Evolutionary conservation across 495 filamentous ascomycete species (phyloP).

Genomic region (Penicillium coprophilum): DNA sequence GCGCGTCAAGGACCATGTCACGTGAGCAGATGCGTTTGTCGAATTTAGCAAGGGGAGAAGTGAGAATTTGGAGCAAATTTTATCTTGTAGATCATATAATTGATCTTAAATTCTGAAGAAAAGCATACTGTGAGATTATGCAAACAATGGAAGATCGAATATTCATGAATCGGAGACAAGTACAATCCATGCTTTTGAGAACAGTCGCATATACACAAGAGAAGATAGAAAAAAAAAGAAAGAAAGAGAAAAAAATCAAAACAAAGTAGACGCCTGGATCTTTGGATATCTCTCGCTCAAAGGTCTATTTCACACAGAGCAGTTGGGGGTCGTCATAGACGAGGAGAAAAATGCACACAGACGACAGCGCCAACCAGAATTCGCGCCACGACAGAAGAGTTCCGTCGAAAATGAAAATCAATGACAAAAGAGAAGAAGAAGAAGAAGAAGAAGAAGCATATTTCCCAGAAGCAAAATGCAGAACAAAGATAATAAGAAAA

Average conservation of each 20-base stretch:
- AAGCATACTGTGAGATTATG: conserved; percentile 1
- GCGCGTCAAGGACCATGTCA: conserved; percentile 42
- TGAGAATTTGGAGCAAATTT: conserved; percentile 18
- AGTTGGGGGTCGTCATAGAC: conserved; percentile 31
- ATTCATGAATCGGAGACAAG: conserved; percentile 10
- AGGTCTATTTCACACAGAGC: conserved; percentile 46
- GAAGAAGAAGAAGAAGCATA: conserved; percentile 18
- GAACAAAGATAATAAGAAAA: conserved; percentile 16
- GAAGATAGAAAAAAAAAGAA: conserved; percentile 19
- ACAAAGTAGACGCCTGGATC: conserved; percentile 34
- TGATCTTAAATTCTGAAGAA: background rate
- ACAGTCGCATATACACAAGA: conserved; percentile 11
- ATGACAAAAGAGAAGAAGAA: too few relatives aligned
- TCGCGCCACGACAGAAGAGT: conserved; percentile 34
- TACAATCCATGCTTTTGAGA: conserved; percentile 13
- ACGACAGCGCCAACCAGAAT: conserved; percentile 44
- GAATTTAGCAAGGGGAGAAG: background rate
- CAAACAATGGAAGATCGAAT: conserved; percentile 2
- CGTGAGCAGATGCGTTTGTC: conserved; percentile 31
- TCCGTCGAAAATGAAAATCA: conserved; percentile 19
- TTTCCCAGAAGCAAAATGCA: conserved; percentile 30
- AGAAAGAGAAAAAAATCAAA: conserved; percentile 15
- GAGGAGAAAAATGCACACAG: conserved; percentile 37
- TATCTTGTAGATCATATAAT: background rate
- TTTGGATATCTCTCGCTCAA: conserved; percentile 50